Base-by-base conservation (phyloP, 179 eudicot genomes). In the Vitellaria paradoxa region DNA sequence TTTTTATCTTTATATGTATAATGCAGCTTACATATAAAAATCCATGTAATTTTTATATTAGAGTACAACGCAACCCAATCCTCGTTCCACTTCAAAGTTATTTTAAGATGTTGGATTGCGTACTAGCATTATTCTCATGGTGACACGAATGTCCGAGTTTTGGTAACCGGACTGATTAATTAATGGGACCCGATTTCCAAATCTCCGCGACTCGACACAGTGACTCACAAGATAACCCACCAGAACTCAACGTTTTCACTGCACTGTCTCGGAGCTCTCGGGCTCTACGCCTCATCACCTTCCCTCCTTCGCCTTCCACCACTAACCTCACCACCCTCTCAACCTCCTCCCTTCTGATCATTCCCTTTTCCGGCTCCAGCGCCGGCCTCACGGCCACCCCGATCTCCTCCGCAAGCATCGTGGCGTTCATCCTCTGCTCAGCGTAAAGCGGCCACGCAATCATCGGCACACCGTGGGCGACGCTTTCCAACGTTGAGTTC, bases 401-500 rank as follows among this genome's bases (percentile, higher is more conserved):
- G 0, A 77, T 45, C 13, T 83, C 85, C 65, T 76, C 82, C 18
- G 18, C 75, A 18, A 89, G 42, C 72, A 76, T 47, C 0, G 87
- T 65, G 1, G 92, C 85, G 8, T 88, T 90, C 91, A 87, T 90
- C 56, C 78, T 71, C 57, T 89, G 42, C 42, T 37, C 42, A 2
- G 42, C 42, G 42, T 37, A 37, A 37, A 37, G 42, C 42, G 42
- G 42, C 87, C 93, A 89, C 0, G 88, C 82, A 10, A 89, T 84
- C 17, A 89, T 76, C 11, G 92, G 92, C 61, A 90, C 84, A 0
- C 92, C 89, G 5, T 80, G 75, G 5, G 71, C 77, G 0, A 90
- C 14, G 26, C 91, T 37, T 4, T 37, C 42, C 42, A 37, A 37
- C 42, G 42, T 37, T 37, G 42, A 37, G 42, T 37, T 37, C 91